Base-by-base conservation (phyloP, 1,284 basidiomycete species). In the Cryptococcus sp. region DNA sequence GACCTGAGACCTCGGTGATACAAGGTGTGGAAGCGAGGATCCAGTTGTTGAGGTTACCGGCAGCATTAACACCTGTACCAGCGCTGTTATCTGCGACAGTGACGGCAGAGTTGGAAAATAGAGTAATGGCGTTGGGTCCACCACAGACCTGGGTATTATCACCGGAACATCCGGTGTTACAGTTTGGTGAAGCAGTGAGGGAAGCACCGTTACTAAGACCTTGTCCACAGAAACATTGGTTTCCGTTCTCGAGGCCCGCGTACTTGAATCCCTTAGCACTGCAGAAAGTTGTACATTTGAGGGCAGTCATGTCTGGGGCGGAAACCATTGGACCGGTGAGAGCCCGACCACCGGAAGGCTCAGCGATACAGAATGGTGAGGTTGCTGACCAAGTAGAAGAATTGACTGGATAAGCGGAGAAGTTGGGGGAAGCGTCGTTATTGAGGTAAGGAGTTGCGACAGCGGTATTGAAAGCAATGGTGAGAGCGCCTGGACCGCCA, bases 371-470 rank as follows among this genome's bases (percentile, higher is more conserved):
- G 3, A 51, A 34, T 41, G 49, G 46, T 2, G 73, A 72, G 7
- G 62, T 57, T n/a, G 61, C 59, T 4, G 56, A 52, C 59, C 61
- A 76, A 32, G 65, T 35, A 1, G 71, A 65, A n/a, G 71, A 57
- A 8, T 55, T 45, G 7, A 55, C 38, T 4, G 60, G 49, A 32
- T 58, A 46, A 3, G 80, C 74, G 58, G 79, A 79, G 48, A 82
- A 67, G 2, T 77, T 74, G 2, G 80, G 78, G 59, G 37, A 41
- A n/a, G n/a, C 8, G 37, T 8, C 38, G 42, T 10, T 32, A 32
- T 33, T 43, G n/a, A n/a, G n/a, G n/a, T n/a, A n/a, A n/a, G n/a
- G n/a, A 31, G 48, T 30, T 8, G n/a, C 8, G 8, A n/a, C 37
- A 8, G 11, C 30, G 8, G 44, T 46, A 23, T 46, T 46, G 44